These are phyloP conservation scores for Medicago lupulina DNA, from an alignment of 306 rosid species.

Conservation along the genomic window DNA sequence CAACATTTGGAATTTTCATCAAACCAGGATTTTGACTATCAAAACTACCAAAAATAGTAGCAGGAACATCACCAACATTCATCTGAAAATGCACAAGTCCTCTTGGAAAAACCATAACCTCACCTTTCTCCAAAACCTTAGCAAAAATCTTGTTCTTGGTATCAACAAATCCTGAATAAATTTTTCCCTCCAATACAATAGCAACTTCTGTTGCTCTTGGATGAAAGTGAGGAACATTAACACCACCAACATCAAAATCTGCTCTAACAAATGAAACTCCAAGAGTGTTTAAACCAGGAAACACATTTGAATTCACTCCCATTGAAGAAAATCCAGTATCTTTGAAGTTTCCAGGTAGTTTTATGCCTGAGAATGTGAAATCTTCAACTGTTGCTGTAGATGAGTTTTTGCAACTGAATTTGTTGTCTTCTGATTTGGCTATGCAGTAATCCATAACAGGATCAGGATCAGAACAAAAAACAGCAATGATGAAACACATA, in stretches of 20 bases:
- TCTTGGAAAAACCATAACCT: constrained; percentile 91
- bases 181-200: constrained; percentile 73
- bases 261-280: constrained; percentile 87
- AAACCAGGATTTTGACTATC: constrained; percentile 94
- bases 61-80: constrained; percentile 86
- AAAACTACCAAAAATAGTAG: constrained; percentile 81
- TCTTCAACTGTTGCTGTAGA: constrained; percentile 72
- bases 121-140: constrained; percentile 83
- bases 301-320: constrained; percentile 70
- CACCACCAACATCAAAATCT: constrained; percentile 80
- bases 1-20: constrained; percentile 65
- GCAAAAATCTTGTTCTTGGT: constrained; percentile 72
- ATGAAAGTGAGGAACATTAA: constrained; percentile 83
- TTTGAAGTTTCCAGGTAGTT: constrained; percentile 63
- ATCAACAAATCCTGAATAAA: constrained; percentile 87
- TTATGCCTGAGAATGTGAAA: constrained; percentile 76
- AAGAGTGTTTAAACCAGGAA: constrained; percentile 91
- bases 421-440: constrained; percentile 44
- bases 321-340: constrained; percentile 63
- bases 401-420: constrained; percentile 71
- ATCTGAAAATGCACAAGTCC: constrained; percentile 88
- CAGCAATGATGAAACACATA: constrained; percentile 44
- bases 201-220: constrained; percentile 91
- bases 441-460: constrained; percentile 86
- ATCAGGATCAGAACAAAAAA: constrained; percentile 84